Conservation (phyloP, 371 early-diverging fungal genomes). For the Circinella minor region DNA sequence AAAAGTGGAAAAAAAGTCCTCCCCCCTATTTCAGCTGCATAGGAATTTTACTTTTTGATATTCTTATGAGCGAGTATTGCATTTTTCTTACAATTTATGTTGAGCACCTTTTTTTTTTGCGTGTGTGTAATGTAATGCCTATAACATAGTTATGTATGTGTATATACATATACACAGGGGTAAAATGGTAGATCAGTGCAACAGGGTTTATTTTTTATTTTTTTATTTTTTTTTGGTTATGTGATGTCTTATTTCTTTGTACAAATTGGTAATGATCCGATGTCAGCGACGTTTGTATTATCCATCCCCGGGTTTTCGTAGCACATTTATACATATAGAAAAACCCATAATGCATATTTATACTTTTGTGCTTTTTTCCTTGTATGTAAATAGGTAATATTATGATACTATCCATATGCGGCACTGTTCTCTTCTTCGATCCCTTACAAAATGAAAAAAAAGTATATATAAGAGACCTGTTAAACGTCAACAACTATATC, state of each 20-base stretch:
- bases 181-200: slow-evolving; percentile 14
- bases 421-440: not conserved
- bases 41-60: not conserved
- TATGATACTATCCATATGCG: slow-evolving; percentile 17
- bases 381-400: slow-evolving; percentile 12
- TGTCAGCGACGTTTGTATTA: not conserved
- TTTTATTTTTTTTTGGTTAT: not conserved
- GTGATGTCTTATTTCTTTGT: not conserved
- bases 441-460: slow-evolving; percentile 3
- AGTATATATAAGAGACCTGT: slow-evolving; percentile 14
- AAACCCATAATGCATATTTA: slow-evolving; percentile 6
- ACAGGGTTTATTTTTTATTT: slow-evolving; percentile 6
- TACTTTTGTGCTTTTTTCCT: slow-evolving; percentile 6
- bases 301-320: slow-evolving; percentile 2
- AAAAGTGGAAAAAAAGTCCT: not conserved
- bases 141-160: not conserved
- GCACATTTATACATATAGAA: slow-evolving; percentile 10
- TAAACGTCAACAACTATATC: not conserved
- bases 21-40: slow-evolving; percentile 9
- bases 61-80: not conserved
- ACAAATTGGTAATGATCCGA: slow-evolving; percentile 17
- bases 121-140: too few relatives aligned
- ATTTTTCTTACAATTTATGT: too few relatives aligned
- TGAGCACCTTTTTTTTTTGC: too few relatives aligned
- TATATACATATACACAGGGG: slow-evolving; percentile 3